A percentile compares a stretch with the other conserved stretches of the same genome.
phyloP scores from a whole-genome alignment of 106 monocot species.

The Dioscorea zingiberensis region DNA sequence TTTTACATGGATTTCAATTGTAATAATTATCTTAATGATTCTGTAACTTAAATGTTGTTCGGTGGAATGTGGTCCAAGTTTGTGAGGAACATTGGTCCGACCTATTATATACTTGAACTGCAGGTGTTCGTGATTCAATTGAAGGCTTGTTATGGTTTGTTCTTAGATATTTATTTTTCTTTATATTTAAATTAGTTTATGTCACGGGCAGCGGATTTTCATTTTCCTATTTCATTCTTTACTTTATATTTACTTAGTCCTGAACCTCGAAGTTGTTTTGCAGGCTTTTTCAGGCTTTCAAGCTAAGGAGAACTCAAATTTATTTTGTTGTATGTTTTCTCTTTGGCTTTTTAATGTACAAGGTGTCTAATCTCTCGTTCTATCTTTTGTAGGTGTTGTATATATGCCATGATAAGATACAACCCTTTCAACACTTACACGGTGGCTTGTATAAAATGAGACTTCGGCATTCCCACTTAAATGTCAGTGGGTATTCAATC shows the following conservation, averaged over 20 bases:
- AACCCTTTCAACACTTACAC: too few species aligned
- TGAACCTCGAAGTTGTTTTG: slow-evolving; percentile 14
- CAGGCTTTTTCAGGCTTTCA: slow-evolving; percentile 4
- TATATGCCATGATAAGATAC: too few species aligned
- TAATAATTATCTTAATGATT: not conserved
- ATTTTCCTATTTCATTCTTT: not conserved
- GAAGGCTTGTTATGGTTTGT: slow-evolving; percentile 12
- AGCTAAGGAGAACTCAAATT: slow-evolving; percentile 2
- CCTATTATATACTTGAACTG: slow-evolving; percentile 3
- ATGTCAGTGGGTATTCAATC: too few species aligned
- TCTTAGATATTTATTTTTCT: not conserved
- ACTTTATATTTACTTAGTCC: not conserved
- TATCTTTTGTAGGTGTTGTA: not conserved
- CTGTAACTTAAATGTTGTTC: not conserved
- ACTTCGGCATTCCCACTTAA: too few species aligned
- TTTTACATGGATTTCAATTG: not conserved
- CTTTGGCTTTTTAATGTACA: not conserved
- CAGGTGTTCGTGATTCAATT: slow-evolving; percentile 16
- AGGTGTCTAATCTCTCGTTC: not conserved
- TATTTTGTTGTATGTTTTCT: not conserved
- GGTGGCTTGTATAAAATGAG: too few species aligned
- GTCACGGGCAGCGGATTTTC: not conserved
- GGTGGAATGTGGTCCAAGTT: not conserved
- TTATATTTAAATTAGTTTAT: not conserved
- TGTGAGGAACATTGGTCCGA: not conserved